Percentiles rank a stretch among this genome's conserved stretches.
These are phyloP conservation scores for Quercus tomentella DNA, from an alignment of 331 rosid genomes.

Conservation along the genomic window DNA sequence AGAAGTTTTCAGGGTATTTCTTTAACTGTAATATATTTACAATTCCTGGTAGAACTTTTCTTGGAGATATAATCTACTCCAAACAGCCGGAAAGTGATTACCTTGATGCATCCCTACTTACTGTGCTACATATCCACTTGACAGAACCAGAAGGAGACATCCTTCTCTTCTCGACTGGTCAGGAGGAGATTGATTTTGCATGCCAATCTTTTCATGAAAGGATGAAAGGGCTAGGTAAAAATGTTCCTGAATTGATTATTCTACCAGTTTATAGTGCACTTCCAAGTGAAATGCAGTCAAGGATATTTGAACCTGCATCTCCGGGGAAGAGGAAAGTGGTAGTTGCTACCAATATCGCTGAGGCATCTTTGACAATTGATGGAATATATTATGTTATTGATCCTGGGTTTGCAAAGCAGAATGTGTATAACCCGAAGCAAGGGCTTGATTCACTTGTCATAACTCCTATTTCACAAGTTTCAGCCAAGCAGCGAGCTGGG, in stretches of 20 bases:
- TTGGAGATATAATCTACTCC: conserved; percentile 79
- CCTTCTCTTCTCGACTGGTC: conserved; percentile 90
- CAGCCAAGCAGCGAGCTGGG: conserved; percentile 91
- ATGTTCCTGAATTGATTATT: too few relatives aligned
- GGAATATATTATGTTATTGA: conserved; percentile 7
- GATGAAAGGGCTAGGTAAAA: conserved; percentile 28
- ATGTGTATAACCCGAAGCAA: conserved; percentile 86
- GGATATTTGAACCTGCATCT: too few relatives aligned
- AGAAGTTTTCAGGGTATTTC: too few relatives aligned
- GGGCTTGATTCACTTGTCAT: conserved; percentile 89
- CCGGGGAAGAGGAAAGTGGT: conserved; percentile 97
- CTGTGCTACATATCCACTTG: conserved; percentile 81
- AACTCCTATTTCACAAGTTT: conserved; percentile 90
- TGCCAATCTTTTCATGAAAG: conserved; percentile 88
- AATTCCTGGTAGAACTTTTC: conserved; percentile 48
- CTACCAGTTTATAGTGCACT: too few relatives aligned
- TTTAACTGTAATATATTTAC: too few relatives aligned
- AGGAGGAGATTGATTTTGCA: conserved; percentile 93
- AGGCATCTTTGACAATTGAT: conserved; percentile 29
- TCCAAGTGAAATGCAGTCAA: too few relatives aligned
- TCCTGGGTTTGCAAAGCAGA: conserved; percentile 91
- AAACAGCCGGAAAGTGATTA: conserved; percentile 92
- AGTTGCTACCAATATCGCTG: conserved; percentile 89
- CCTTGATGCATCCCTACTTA: conserved; percentile 75
- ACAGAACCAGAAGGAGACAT: conserved; percentile 88